Base-by-base conservation (phyloP, 345 rosid genomes). In the Salix purpurea region DNA sequence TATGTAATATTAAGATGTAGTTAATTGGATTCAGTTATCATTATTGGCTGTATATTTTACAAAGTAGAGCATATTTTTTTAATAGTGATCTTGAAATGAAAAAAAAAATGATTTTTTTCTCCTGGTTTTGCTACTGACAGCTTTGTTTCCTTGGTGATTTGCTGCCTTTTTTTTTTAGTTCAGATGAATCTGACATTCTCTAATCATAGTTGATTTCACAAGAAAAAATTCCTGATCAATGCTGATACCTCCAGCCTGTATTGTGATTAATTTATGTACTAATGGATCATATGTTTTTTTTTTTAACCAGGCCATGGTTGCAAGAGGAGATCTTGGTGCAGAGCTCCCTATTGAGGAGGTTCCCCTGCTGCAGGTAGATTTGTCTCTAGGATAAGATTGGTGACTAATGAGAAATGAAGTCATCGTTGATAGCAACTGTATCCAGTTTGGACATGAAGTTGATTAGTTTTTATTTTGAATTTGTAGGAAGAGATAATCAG, bases 291-390 rank as follows among this genome's bases (percentile, higher is more conserved):
- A 9, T 67, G 21, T 36, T 1, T 14, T 2, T 14, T 56, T 56
- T 72, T 46, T 36, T 77, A 40, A 75, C 48, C 71, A 96, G 99
- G 99, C 99, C 66, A 96, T 96, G 99, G 99, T 96, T 79, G 99
- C 99, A 74, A 90, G 99, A 90, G 99, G 99, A 84, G 99, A 96
- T 88, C 99, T 96, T 84, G 99, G 99, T 76, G 98, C 99, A 69
- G 98, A 96, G 90, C 98, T 96, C 82, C 99, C 99, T 36, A 92
- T 93, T 58, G 99, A 96, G 89, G 99, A 93, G 86, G 99, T 93
- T 70, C 98, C 99, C 70, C 94, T 96, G 84, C 85, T 96, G 80
- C 99, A 96, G 96, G 98, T 93, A 84, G 67, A 75, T 79, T 58
- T 58, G 62, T 80, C 74, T 79, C 71, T 80, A n/a, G 48, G 77